A percentile compares a stretch with the other conserved stretches of the same genome.
These are phyloP conservation scores for Allomyces arbusculus DNA, from an alignment of 192 early-diverging fungal genomes.

Conservation along the genomic window DNA sequence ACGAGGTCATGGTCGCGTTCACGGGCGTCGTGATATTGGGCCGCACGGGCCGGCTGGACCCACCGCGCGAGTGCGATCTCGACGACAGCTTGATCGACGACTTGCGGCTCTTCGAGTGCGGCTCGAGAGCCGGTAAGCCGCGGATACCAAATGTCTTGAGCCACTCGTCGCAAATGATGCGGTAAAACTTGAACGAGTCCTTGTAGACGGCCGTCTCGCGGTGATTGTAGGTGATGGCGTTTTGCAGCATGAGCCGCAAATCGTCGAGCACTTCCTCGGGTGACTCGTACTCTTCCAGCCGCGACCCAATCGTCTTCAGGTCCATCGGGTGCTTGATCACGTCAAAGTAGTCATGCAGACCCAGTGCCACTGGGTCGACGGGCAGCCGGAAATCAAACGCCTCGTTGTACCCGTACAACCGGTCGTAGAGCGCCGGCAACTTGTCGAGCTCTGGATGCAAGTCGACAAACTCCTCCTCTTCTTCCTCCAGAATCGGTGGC, in stretches of 20 bases:
- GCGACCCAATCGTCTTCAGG: slow-evolving; percentile 37
- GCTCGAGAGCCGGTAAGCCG: too few relatives aligned
- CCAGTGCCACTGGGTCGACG: slow-evolving; percentile 35
- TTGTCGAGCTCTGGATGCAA: too few relatives aligned
- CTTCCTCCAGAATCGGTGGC: too few relatives aligned
- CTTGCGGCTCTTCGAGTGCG: too few relatives aligned
- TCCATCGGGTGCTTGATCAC: slow-evolving; percentile 54
- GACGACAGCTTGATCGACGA: too few relatives aligned
- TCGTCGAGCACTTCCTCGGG: slow-evolving; percentile 5
- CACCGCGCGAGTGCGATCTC: too few relatives aligned
- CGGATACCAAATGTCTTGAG: too few relatives aligned
- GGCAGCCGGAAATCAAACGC: slow-evolving; percentile 8
- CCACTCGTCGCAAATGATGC: neutral
- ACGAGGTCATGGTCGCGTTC: too few relatives aligned
- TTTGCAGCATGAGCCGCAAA: slow-evolving; percentile 4
- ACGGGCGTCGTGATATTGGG: too few relatives aligned
- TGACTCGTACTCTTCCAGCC: slow-evolving; percentile 19
- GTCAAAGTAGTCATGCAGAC: slow-evolving; percentile 38
- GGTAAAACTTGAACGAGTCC: neutral
- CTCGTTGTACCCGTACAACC: neutral
- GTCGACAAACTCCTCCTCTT: too few relatives aligned
- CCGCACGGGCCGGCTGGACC: too few relatives aligned
- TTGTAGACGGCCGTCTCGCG: neutral
- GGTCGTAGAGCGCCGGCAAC: neutral
- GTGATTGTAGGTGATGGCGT: slow-evolving; percentile 4